Percentiles rank a stretch among this genome's conserved stretches.
These are phyloP conservation scores for Didymella pomorum DNA, from an alignment of 2,329 filamentous ascomycete genomes.

Conservation along the genomic window DNA sequence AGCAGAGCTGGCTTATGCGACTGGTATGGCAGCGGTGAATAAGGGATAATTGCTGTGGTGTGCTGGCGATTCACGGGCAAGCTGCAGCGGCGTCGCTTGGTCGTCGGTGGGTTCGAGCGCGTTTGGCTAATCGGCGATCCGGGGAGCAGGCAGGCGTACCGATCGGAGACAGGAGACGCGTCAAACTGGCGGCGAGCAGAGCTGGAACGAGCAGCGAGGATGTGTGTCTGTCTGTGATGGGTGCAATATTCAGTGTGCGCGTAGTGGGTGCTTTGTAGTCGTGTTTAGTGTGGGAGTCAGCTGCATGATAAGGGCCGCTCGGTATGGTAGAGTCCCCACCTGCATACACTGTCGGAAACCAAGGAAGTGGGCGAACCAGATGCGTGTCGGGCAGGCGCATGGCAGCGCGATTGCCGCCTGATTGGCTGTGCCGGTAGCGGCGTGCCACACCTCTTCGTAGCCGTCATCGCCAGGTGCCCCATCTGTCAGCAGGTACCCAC, in stretches of 20 bases:
- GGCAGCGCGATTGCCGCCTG: slow-evolving; percentile 11
- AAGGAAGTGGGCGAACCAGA: slow-evolving; percentile 18
- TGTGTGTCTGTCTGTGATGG: not conserved
- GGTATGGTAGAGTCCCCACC: slow-evolving; percentile 15
- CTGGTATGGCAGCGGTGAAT: slow-evolving; percentile 23
- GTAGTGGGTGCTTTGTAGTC: slow-evolving; percentile 20
- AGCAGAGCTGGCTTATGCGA: slow-evolving; percentile 30
- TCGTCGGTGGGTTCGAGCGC: slow-evolving; percentile 21
- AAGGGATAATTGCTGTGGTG: slow-evolving; percentile 28
- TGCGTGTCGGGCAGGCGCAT: slow-evolving; percentile 22
- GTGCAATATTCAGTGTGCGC: slow-evolving; percentile 23
- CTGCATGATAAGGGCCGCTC: slow-evolving; percentile 18
- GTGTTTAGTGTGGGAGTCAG: slow-evolving; percentile 20
- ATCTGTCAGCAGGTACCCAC: slow-evolving; percentile 23
- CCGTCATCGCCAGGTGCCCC: slow-evolving; percentile 17
- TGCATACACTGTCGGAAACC: slow-evolving; percentile 18
- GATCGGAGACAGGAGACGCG: slow-evolving; percentile 16
- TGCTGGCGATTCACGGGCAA: slow-evolving; percentile 32
- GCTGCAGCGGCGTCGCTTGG: slow-evolving; percentile 38
- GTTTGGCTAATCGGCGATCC: slow-evolving; percentile 39
- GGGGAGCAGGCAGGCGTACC: slow-evolving; percentile 19
- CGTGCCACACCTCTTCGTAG: slow-evolving; percentile 14
- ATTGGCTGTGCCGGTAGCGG: slow-evolving; percentile 10
- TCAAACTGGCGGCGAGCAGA: slow-evolving; percentile 16
- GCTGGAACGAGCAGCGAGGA: slow-evolving; percentile 12